Evolutionary conservation across 345 rosid species (phyloP), one percentile per base, ranked within the genome.

Genomic region (Eucalyptus regnans): DNA sequence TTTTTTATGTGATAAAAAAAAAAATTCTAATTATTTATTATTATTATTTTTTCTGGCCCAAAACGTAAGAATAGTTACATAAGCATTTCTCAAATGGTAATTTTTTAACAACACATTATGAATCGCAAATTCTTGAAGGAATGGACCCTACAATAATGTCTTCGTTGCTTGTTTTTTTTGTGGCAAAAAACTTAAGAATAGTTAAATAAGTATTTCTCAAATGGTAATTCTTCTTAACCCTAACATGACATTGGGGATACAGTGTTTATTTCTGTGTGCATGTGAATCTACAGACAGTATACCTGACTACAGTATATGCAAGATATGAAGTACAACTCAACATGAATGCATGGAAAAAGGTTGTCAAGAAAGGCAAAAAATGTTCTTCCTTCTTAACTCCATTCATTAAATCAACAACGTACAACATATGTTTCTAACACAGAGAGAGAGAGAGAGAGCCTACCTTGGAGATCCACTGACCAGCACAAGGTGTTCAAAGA

Each of bases 401-500:
- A 6, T 9, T 56, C 62, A 8, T 23, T 22, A 56, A 23, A 9
- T 22, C 62, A 60, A 60, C 66, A 11, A 60, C 31, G 5, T 60
- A 58, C 29, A 4, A 58, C 62, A 58, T 11, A 23, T 58, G 29
- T 58, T 23, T 58, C 62, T 25, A 56, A 56, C 2, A 56, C 5
- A 22, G 27, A 56, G 29, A 56, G 62, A 4, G 62, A 56, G 62
- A 58, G 66, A 27, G 14, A 7, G n/a, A n/a, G n/a, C n/a, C 66
- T 84, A 91, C 93, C 94, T 91, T 41, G 94, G 92, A 29, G 93
- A 93, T 81, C 91, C 94, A 88, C 89, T 23, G 50, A 93, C 89
- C 51, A 91, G 71, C 48, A 93, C 31, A 12, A 93, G 90, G 66
- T 89, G 92, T 20, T 29, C 87, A 29, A 92, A 92, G 66, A 90